Evolutionary conservation across 495 filamentous ascomycete genomes (phyloP).

Genomic region (Lindgomyces ingoldianus): DNA sequence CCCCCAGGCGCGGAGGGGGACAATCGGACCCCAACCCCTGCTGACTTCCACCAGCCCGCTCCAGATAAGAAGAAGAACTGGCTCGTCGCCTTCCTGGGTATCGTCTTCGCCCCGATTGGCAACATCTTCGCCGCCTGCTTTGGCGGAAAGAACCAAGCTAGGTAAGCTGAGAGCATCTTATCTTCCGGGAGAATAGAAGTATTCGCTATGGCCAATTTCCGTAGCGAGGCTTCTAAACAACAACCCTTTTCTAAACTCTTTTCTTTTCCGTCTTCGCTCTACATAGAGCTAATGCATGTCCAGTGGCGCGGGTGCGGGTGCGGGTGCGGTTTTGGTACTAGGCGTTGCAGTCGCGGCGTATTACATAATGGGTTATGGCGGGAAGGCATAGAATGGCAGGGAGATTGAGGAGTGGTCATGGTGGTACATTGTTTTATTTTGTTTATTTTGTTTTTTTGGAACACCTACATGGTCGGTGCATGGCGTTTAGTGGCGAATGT

Average conservation of each 20-base stretch:
- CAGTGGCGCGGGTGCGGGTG: slow-evolving; percentile 7
- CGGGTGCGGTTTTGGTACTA: background rate
- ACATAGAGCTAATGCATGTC: background rate
- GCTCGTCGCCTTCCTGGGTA: background rate
- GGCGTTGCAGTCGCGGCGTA: slow-evolving; percentile 2
- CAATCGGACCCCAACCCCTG: background rate
- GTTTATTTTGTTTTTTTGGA: too few species aligned
- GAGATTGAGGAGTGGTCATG: too few species aligned
- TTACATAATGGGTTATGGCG: background rate
- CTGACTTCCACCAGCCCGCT: background rate
- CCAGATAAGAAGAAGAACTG: background rate
- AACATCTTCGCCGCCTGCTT: slow-evolving; percentile 1
- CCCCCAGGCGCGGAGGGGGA: background rate
- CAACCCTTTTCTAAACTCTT: background rate
- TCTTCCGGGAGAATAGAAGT: too few species aligned
- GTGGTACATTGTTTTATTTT: too few species aligned
- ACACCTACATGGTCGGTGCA: too few species aligned
- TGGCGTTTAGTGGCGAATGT: too few species aligned
- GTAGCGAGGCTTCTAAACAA: background rate
- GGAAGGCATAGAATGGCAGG: background rate
- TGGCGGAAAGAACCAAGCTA: background rate
- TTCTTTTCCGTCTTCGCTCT: background rate
- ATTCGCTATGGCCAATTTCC: background rate
- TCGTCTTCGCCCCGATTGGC: background rate
- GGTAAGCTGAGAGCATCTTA: slow-evolving; percentile 13